Base-by-base conservation (phyloP, 208 protist species). In the Tritrichomonas foetus region DNA sequence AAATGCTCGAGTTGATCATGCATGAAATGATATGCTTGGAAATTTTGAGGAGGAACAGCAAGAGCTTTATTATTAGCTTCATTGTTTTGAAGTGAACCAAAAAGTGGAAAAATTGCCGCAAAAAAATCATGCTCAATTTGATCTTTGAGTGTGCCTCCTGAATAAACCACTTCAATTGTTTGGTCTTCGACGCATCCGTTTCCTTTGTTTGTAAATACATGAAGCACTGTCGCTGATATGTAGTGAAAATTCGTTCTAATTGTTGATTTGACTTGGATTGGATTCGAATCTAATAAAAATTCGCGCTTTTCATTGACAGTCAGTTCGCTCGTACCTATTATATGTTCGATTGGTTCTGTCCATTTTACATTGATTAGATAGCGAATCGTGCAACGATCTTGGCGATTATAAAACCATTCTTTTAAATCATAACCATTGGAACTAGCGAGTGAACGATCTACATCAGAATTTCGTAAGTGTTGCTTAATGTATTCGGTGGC, bases 71-170 rank as follows among this genome's bases (percentile, higher is more conserved):
- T 16, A 22, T 5, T 61, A 61, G 53, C 53, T 22, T 16, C 16
- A 61, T 61, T 61, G 5, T 5, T 22, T 16, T 5, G 16, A 16
- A 5, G 11, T 16, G 53, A 61, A 61, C 53, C 53, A 61, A 61
- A 61, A 61, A 61, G 53, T n/a, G 74, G 74, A 16, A 53, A 53
- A 3, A 84, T 53, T 3, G 74, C 74, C 16, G 25, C 22, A 44
- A 53, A 84, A n/a, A 84, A 84, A 22, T 53, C 44, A 33, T n/a
- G 20, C 53, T 33, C 74, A n/a, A 84, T 84, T 84, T 84, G 41
- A 49, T 84, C 44, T n/a, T 44, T 49, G n/a, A 53, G 53, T 53
- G 41, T 53, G 25, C 44, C 74, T 2, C 74, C 74, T 16, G 9
- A 16, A 53, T 84, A 84, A 53, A 47, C 53, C 49, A 84, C 36